phyloP scores from a whole-genome alignment of 192 early-diverging fungal genomes.

The Lobosporangium transversale region DNA sequence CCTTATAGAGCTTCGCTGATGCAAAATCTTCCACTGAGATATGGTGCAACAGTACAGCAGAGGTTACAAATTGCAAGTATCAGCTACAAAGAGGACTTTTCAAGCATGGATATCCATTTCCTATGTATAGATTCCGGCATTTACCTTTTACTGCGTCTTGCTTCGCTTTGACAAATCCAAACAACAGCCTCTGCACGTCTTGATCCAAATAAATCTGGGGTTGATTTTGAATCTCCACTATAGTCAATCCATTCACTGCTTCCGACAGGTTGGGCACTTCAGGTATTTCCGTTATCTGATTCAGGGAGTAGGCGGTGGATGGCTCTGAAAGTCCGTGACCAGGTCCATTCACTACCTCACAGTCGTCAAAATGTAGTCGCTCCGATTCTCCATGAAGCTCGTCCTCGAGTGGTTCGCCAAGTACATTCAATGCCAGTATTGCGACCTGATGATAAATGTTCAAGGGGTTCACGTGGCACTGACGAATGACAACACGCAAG shows the following conservation, averaged over 20 bases:
- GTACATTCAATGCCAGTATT: constrained; percentile 67
- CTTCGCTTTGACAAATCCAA: constrained; percentile 39
- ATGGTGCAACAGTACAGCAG: too few species aligned
- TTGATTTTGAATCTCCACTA: constrained; percentile 36
- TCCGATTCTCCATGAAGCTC: constrained; percentile 39
- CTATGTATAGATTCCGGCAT: background rate
- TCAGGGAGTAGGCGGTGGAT: constrained; percentile 4
- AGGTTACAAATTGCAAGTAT: too few species aligned
- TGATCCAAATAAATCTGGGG: constrained; percentile 29
- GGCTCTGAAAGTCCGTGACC: constrained; percentile 40
- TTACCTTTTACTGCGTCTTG: constrained; percentile 44
- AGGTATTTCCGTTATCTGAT: constrained; percentile 4
- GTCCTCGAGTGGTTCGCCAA: constrained; percentile 63
- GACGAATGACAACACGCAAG: constrained; percentile 72
- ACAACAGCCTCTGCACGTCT: constrained; percentile 16
- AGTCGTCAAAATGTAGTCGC: constrained; percentile 38
- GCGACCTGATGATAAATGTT: constrained; percentile 82
- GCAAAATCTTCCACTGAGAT: constrained; percentile 67
- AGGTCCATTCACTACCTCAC: constrained; percentile 46
- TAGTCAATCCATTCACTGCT: constrained; percentile 21
- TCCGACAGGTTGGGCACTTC: constrained; percentile 18
- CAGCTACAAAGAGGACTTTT: too few species aligned
- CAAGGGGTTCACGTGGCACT: constrained; percentile 75
- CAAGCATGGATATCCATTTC: background rate
- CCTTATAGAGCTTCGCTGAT: constrained; percentile 72